A percentile compares a stretch with the other conserved stretches of the same genome.
Conservation (phyloP, 345 rosid genomes). For the Sisymbrium irio region DNA sequence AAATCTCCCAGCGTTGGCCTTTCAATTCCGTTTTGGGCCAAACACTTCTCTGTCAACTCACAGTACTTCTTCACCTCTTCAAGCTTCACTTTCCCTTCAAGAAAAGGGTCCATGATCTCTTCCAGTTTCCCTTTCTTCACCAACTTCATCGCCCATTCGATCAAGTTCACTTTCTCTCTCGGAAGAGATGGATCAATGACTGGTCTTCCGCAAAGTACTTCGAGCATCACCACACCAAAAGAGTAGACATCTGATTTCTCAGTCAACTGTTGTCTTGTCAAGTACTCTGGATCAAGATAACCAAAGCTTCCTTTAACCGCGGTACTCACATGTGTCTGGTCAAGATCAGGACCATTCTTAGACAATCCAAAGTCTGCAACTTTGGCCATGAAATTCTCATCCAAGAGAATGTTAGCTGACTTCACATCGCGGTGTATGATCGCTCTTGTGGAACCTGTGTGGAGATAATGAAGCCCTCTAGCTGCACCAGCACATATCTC, state of each 20-base stretch:
- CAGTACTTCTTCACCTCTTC: slow-evolving; percentile 52
- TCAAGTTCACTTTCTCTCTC: slow-evolving; percentile 50
- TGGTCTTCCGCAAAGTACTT: slow-evolving; percentile 56
- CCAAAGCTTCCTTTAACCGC: slow-evolving; percentile 79
- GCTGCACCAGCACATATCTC: slow-evolving; percentile 72
- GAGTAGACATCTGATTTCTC: slow-evolving; percentile 70
- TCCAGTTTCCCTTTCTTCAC: slow-evolving; percentile 37
- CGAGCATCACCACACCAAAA: slow-evolving; percentile 69
- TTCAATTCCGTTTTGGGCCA: slow-evolving; percentile 41
- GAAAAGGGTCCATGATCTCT: slow-evolving; percentile 48
- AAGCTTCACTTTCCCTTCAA: slow-evolving; percentile 42
- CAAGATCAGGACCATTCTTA: slow-evolving; percentile 62
- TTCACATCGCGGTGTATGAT: slow-evolving; percentile 75
- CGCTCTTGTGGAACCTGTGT: slow-evolving; percentile 59
- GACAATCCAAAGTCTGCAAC: slow-evolving; percentile 78
- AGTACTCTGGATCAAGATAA: slow-evolving; percentile 65
- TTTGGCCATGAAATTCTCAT: slow-evolving; percentile 65
- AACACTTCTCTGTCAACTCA: slow-evolving; percentile 64
- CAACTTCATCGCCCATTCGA: slow-evolving; percentile 54
- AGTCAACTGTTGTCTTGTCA: slow-evolving; percentile 50
- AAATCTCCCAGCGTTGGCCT: slow-evolving; percentile 72
- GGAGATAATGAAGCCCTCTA: slow-evolving; percentile 74
- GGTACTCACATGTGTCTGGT: slow-evolving; percentile 72
- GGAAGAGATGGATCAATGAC: slow-evolving; percentile 58
- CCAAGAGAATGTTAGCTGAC: slow-evolving; percentile 64